Evolutionary conservation across 352 stramenopile genomes (phyloP).

Genomic region (Phytophthora sansomeana): DNA sequence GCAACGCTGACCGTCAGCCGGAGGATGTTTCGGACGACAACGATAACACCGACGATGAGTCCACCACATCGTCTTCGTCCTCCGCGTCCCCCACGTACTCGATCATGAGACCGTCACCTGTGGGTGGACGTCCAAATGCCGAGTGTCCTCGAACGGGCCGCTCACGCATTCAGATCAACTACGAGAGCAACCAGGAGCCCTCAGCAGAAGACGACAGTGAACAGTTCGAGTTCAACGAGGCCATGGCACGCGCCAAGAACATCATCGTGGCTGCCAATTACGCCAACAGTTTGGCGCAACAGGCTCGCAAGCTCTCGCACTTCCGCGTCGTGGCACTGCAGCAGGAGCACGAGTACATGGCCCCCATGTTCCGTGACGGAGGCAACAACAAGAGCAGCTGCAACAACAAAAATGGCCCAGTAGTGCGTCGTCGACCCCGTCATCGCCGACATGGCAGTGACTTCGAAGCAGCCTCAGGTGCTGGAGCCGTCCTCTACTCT

Average conservation of each 20-base stretch:
- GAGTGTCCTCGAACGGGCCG: constrained; percentile 33
- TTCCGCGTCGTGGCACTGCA: constrained; percentile 71
- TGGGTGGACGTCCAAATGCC: constrained; percentile 15
- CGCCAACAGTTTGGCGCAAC: constrained; percentile 74
- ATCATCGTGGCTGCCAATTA: constrained; percentile 74
- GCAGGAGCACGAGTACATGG: constrained; percentile 62
- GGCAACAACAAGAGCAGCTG: constrained; percentile 42
- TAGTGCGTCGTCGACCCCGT: constrained; percentile 39
- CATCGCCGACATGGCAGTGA: constrained; percentile 31
- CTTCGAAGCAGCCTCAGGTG: constrained; percentile 12
- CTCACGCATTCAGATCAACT: constrained; percentile 27
- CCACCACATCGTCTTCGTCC: constrained; percentile 30
- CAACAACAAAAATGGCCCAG: constrained; percentile 22
- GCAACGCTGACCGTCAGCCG: constrained; percentile 45
- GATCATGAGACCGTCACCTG: constrained; percentile 11
- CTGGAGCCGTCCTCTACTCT: constrained; percentile 39
- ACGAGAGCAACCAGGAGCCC: constrained; percentile 29
- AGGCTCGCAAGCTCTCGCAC: constrained; percentile 74
- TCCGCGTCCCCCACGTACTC: constrained; percentile 34
- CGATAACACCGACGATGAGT: constrained; percentile 38
- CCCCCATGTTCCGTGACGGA: constrained; percentile 29
- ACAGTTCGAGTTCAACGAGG: constrained; percentile 53
- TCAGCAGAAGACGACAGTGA: constrained; percentile 2
- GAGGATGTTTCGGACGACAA: constrained; percentile 60
- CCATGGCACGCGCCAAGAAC: constrained; percentile 53